A percentile compares a stretch with the other conserved stretches of the same genome.
phyloP scores from a whole-genome alignment of 805 yeast species.

The Tanozyma kutaoensis region DNA sequence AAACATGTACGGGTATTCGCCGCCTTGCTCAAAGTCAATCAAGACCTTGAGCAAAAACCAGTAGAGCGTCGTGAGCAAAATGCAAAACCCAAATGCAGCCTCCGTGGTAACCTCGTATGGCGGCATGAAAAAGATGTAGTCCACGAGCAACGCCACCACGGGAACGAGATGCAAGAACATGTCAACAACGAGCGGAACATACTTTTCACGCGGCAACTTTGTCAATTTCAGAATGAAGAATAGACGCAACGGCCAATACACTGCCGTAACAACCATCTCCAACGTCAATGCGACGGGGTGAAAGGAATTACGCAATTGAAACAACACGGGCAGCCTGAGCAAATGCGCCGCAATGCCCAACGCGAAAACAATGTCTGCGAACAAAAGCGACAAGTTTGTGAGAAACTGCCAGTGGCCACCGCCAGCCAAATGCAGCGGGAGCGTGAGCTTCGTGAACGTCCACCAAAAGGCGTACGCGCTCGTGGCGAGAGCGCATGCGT shows the following conservation, averaged over 20 bases:
- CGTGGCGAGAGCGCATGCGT: slow-evolving; percentile 11
- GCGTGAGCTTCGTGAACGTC: slow-evolving; percentile 7
- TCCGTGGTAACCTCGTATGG: slow-evolving; percentile 20
- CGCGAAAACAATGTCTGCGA: slow-evolving; percentile 30
- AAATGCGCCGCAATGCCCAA: slow-evolving; percentile 25
- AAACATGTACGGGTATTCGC: slow-evolving; percentile 56
- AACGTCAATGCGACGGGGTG: slow-evolving; percentile 44
- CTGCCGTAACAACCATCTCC: slow-evolving; percentile 46
- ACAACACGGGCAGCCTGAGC: slow-evolving; percentile 10
- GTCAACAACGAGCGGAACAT: slow-evolving; percentile 39
- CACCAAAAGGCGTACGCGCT: slow-evolving; percentile 16
- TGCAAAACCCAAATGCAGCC: slow-evolving; percentile 26
- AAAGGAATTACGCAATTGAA: slow-evolving; percentile 21
- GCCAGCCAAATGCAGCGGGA: slow-evolving; percentile 35
- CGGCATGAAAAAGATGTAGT: slow-evolving; percentile 41
- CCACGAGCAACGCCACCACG: slow-evolving; percentile 33
- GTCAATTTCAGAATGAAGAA: slow-evolving; percentile 33
- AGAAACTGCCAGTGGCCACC: slow-evolving; percentile 67
- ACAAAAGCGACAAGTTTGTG: slow-evolving; percentile 46
- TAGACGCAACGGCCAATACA: slow-evolving; percentile 60
- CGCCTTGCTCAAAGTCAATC: slow-evolving; percentile 33
- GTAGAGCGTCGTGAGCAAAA: slow-evolving; percentile 30
- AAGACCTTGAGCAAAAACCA: slow-evolving; percentile 38
- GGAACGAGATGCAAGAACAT: slow-evolving; percentile 51
- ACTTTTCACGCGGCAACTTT: slow-evolving; percentile 13